Base-by-base conservation (phyloP, 2,329 filamentous ascomycete species). In the Diaporthe ampelina region DNA sequence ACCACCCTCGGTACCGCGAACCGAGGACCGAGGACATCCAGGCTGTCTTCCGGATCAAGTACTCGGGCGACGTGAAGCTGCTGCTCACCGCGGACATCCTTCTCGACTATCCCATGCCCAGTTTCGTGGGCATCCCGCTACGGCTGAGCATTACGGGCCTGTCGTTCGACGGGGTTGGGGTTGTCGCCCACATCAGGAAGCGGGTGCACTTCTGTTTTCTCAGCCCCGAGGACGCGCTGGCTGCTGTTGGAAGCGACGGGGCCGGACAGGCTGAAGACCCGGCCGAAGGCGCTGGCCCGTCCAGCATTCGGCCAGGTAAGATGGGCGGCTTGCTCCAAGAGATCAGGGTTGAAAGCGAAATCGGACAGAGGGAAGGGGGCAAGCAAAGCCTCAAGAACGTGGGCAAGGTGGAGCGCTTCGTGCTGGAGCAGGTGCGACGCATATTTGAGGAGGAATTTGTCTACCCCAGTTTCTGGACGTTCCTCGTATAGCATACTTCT, bases 401-500 rank as follows among this genome's bases (percentile, higher is more conserved):
- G 67, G 96, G 97, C 74, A 99, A 99, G 87, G 97, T 99, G 74
- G 97, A 99, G 86, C 94, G 95, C 79, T 99, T 99, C 82, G 95
- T 99, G 73, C 88, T 99, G 75, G 96, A 98, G 82, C 96, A 98
- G 84, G 97, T 99, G 76, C 92, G 96, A 81, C 91, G 95, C 80
- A 98, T 99, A 79, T 98, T 99, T 80, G 97, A 99, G 84, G 97
- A 98, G 81, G 97, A 99, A 83, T 97, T 98, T 85, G 95, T 98
- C 76, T 98, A 97, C 85, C 97, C 97, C 58, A 98, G 95, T 83
- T 98, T 97, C 84, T 98, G 96, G 95, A 98, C 96, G 0, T 98
- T 98, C 83, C 86, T 99, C 79, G 93, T 98, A 58, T 98, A 84
- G 80, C 58, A 35, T 72, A 43, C 45, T 57, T 40, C 24, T 45